Conservation (phyloP, 2,329 filamentous ascomycete genomes). For the Hysterium pulicare region DNA sequence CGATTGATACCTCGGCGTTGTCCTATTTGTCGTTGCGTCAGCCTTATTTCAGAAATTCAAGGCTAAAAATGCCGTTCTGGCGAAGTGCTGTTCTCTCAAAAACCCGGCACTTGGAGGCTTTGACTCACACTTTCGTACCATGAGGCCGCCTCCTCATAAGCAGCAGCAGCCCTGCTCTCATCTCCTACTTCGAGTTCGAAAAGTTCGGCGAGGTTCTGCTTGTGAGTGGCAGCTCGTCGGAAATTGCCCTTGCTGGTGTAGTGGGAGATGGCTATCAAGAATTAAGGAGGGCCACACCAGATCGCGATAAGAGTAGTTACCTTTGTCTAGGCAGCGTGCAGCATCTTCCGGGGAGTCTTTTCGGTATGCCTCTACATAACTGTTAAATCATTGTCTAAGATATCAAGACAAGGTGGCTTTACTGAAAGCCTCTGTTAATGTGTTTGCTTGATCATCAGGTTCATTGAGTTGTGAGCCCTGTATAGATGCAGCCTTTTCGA, state of each 20-base stretch:
- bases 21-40: slow-evolving; percentile 29
- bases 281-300: not conserved
- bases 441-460: slow-evolving; percentile 87
- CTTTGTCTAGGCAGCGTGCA: slow-evolving; percentile 69
- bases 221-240: slow-evolving; percentile 81
- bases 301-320: slow-evolving; percentile 4
- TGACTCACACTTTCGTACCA: slow-evolving; percentile 3
- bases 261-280: slow-evolving; percentile 64
- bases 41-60: too few relatives aligned
- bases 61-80: too few relatives aligned
- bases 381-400: slow-evolving; percentile 8
- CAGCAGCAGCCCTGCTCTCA: slow-evolving; percentile 71
- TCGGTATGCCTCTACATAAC: slow-evolving; percentile 66
- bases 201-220: slow-evolving; percentile 83
- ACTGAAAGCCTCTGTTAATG: slow-evolving; percentile 82
- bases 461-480: slow-evolving; percentile 81
- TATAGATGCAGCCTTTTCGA: slow-evolving; percentile 78
- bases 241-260: slow-evolving; percentile 91
- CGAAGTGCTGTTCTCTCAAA: too few relatives aligned
- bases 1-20: slow-evolving; percentile 31
- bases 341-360: slow-evolving; percentile 82
- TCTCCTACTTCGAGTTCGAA: slow-evolving; percentile 81
- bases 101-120: too few relatives aligned
- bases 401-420: not conserved
- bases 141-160: slow-evolving; percentile 62